Percentiles rank a stretch among this genome's conserved stretches.
These are phyloP conservation scores for Aspergillus carbonarius DNA, from an alignment of 2,329 filamentous ascomycete species.

Conservation along the genomic window DNA sequence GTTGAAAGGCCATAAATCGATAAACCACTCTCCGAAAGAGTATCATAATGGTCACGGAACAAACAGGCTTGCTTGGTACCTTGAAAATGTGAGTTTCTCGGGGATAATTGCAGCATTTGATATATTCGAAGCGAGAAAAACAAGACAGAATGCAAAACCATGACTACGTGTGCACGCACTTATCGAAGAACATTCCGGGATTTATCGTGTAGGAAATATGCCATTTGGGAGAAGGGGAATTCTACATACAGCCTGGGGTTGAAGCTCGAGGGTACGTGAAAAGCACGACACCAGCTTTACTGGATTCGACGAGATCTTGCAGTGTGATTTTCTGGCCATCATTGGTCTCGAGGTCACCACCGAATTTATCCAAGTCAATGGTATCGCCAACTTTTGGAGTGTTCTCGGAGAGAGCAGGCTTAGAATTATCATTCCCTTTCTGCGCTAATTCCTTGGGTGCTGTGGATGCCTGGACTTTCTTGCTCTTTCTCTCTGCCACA, in stretches of 20 bases:
- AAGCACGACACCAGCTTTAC: conserved; percentile 80
- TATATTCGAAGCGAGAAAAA: background rate
- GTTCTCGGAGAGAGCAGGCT: conserved; percentile 13
- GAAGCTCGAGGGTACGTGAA: conserved; percentile 96
- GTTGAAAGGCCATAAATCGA: conserved; percentile 86
- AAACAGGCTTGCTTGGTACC: conserved; percentile 91
- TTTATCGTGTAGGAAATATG: background rate
- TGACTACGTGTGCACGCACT: background rate
- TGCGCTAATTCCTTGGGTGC: conserved; percentile 32
- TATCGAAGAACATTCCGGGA: background rate
- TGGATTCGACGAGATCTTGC: conserved; percentile 76
- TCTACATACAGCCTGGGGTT: conserved; percentile 84
- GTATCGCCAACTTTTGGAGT: conserved; percentile 49
- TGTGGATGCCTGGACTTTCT: conserved; percentile 31
- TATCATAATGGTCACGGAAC: conserved; percentile 81
- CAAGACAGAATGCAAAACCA: background rate
- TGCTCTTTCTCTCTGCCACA: conserved; percentile 32
- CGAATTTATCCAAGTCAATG: conserved; percentile 56
- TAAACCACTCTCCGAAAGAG: conserved; percentile 74
- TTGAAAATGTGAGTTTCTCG: conserved; percentile 39
- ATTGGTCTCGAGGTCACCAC: conserved; percentile 76
- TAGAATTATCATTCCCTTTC: conserved; percentile 23
- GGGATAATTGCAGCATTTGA: background rate
- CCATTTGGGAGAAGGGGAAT: background rate
- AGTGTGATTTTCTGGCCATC: conserved; percentile 78